Evolutionary conservation across 108 stramenopile species (phyloP).

Genomic region (Hondaea fermentalgiana): DNA sequence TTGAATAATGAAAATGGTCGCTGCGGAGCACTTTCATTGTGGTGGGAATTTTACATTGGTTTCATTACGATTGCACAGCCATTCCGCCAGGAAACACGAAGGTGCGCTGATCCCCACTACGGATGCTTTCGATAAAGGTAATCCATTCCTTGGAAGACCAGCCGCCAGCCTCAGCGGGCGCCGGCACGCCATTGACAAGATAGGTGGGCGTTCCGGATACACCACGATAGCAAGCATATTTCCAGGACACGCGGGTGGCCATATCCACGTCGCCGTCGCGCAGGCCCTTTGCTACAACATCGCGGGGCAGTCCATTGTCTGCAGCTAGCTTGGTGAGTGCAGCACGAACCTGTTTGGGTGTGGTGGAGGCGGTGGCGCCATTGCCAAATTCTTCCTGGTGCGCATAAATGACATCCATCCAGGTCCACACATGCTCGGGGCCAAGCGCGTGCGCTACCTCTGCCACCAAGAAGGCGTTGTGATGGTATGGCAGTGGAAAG

Average conservation of each 20-base stretch:
- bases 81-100: too few species aligned
- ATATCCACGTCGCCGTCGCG: not conserved
- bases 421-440: not conserved
- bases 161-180: not conserved
- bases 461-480: not conserved
- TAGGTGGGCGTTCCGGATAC: slow-evolving; percentile 25
- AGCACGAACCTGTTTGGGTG: not conserved
- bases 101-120: too few species aligned
- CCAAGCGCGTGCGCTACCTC: not conserved
- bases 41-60: too few species aligned
- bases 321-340: not conserved
- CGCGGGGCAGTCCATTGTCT: not conserved
- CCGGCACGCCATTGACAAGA: slow-evolving; percentile 21
- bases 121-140: not conserved
- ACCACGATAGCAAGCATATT: slow-evolving; percentile 7
- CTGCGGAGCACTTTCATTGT: too few species aligned
- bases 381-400: slow-evolving; percentile 21
- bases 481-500: slow-evolving; percentile 28
- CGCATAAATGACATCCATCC: slow-evolving; percentile 16
- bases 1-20: too few species aligned
- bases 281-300: not conserved
- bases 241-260: slow-evolving; percentile 10
- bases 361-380: not conserved
- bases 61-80: too few species aligned
- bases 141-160: slow-evolving; percentile 4